Evolutionary conservation across 257 asterid species (phyloP).

Genomic region (Nicotiana sylvestris): DNA sequence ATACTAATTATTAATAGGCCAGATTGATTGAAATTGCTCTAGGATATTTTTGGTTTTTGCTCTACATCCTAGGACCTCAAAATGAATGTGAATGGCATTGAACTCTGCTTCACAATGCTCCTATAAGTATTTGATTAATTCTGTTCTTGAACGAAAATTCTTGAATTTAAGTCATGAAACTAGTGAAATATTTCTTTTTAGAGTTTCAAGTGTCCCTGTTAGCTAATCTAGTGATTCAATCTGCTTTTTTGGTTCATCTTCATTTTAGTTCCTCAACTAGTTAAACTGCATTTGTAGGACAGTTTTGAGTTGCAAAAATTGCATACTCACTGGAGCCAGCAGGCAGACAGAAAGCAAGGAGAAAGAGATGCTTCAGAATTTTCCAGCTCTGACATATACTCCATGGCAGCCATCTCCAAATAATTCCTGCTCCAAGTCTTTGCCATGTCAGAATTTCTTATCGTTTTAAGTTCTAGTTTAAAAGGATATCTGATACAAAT

Average conservation of each 20-base stretch:
- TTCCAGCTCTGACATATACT: neutral
- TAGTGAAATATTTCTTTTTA: neutral
- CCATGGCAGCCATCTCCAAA: neutral
- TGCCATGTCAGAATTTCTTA: neutral
- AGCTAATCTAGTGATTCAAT: neutral
- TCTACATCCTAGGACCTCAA: too few species aligned
- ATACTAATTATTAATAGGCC: neutral
- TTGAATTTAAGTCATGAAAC: neutral
- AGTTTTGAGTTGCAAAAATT: neutral
- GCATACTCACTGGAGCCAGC: neutral
- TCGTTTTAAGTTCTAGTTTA: neutral
- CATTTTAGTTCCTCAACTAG: neutral
- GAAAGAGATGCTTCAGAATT: constrained; percentile 8
- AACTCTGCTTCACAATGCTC: neutral
- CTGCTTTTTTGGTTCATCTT: neutral
- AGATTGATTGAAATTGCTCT: neutral
- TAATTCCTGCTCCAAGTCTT: neutral
- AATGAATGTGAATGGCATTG: neutral
- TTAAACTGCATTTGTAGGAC: neutral
- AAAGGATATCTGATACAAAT: neutral
- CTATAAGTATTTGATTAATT: neutral
- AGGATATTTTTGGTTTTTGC: too few species aligned
- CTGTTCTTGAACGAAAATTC: neutral
- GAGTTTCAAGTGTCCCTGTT: neutral
- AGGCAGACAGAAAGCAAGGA: neutral